Base-by-base conservation (phyloP, 208 protist species). In the Trypanosoma grayi region DNA sequence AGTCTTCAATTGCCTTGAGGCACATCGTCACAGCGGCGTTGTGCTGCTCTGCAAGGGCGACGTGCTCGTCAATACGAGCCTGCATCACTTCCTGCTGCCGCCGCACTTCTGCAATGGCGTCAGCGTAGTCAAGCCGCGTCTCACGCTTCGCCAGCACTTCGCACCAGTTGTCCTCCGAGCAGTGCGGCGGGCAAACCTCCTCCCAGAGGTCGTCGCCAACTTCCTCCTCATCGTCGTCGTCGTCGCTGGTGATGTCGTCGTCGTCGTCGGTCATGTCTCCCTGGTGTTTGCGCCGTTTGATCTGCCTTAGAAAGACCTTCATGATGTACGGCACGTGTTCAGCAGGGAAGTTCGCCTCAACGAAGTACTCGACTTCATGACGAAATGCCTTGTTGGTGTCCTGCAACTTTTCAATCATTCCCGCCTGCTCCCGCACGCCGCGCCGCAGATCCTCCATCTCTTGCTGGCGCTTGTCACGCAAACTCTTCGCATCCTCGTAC, bases 131-230 rank as follows among this genome's bases (percentile, higher is more conserved):
- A 7, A 98, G 85, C 1, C 94, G 87, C 8, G 66, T 71, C 67
- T 97, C 94, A 9, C 98, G 92, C 14, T 93, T 78, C 44, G 66
- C 84, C 8, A 98, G 75, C 60, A 98, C 88, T 24, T 64, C 43
- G 8, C 90, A 78, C 80, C 94, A 99, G 33, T 84, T 66, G 18
- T 83, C 81, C 5, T 64, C 52, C 41, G 92, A 86, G 61, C 93
- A 98, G 34, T 87, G 84, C 0, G 79, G 60, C 16, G 98, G 98
- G 52, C 90, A 95, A 7, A 93, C 70, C 57, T 96, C 94, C 43
- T 97, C 91, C 33, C 95, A 91, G 30, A n/a, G n/a, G n/a, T 85
- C 81, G 47, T 96, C 94, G 56, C 94, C 86, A 20, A 96, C 93
- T n/a, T 84, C 70, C 4, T 95, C 83, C 2, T 81, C 50, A 7